Percentiles rank a stretch among this genome's conserved stretches.
Evolutionary conservation across 2,329 filamentous ascomycete genomes (phyloP).

Genomic region (Stagonosporopsis chrysanthemi): DNA sequence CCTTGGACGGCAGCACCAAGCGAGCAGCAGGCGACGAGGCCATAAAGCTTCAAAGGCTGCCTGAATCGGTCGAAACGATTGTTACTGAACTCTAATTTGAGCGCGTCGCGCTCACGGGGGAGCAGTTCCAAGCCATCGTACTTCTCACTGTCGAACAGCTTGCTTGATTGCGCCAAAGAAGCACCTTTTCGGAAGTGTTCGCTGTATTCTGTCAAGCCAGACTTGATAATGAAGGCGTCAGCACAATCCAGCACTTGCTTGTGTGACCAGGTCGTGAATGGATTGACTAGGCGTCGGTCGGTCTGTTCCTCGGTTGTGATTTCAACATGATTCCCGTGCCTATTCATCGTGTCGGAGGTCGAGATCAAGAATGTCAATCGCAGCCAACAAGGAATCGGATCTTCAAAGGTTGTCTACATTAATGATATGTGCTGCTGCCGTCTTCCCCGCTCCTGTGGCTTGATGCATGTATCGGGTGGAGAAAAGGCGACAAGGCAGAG

Average conservation of each 20-base stretch:
- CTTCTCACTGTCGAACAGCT: neutral
- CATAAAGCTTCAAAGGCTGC: constrained; percentile 31
- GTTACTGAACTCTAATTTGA: neutral
- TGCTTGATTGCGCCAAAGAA: constrained; percentile 1
- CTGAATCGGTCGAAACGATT: constrained; percentile 32
- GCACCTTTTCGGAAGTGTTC: neutral
- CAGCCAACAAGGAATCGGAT: neutral
- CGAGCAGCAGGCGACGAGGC: constrained; percentile 29
- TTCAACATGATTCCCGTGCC: neutral
- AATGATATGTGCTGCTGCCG: neutral
- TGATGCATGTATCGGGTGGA: neutral
- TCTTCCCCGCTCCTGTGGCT: neutral
- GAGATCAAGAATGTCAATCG: neutral
- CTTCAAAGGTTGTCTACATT: neutral
- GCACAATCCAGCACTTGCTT: neutral
- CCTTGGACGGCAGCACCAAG: constrained; percentile 34
- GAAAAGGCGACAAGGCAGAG: neutral
- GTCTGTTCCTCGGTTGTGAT: neutral
- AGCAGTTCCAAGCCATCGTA: neutral
- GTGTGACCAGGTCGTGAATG: neutral
- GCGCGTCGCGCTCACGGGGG: neutral
- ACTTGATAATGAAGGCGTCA: neutral
- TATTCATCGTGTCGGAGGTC: neutral
- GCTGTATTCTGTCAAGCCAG: constrained; percentile 1
- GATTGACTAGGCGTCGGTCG: neutral